Percentiles rank a stretch among this genome's conserved stretches.
phyloP scores from a whole-genome alignment of 805 yeast species.

The Pichia ethanolica region DNA sequence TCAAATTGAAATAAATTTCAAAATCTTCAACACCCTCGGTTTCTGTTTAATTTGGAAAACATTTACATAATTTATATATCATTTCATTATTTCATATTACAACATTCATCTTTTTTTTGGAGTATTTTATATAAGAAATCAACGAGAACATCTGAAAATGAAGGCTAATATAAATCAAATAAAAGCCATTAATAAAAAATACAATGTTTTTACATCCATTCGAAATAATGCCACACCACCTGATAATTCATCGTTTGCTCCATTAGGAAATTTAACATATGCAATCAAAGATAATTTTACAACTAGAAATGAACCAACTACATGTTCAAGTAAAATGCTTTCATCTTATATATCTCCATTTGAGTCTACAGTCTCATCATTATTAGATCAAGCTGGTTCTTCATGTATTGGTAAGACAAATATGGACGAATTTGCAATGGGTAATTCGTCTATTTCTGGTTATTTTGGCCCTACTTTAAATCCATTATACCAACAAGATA shows the following conservation, averaged over 20 bases:
- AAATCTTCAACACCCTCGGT: background rate
- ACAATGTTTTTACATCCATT: slow-evolving; percentile 36
- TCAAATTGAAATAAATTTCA: background rate
- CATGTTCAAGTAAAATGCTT: slow-evolving; percentile 70
- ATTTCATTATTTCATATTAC: no score
- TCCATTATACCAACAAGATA: slow-evolving; percentile 30
- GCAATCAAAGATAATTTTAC: slow-evolving; percentile 79
- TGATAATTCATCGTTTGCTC: slow-evolving; percentile 2
- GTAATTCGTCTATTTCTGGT: slow-evolving; percentile 58
- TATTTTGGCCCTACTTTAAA: slow-evolving; percentile 52
- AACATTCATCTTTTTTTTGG: no score
- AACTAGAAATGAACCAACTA: slow-evolving; percentile 55
- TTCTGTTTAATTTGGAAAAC: no score
- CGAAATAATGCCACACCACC: slow-evolving; percentile 11
- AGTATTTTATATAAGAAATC: no score
- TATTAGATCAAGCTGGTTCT: slow-evolving; percentile 48
- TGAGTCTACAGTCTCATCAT: slow-evolving; percentile 62
- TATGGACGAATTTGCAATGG: slow-evolving; percentile 98
- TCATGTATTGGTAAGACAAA: slow-evolving; percentile 72
- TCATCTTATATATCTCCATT: slow-evolving; percentile 62
- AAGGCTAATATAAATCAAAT: slow-evolving; percentile 3
- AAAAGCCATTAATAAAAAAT: slow-evolving; percentile 15
- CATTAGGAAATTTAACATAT: slow-evolving; percentile 17
- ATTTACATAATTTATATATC: no score
- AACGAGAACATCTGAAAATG: background rate